Percentiles rank a stretch among this genome's conserved stretches.
Conservation (phyloP, 2,329 filamentous ascomycete species). For the Talaromyces funiculosus region DNA sequence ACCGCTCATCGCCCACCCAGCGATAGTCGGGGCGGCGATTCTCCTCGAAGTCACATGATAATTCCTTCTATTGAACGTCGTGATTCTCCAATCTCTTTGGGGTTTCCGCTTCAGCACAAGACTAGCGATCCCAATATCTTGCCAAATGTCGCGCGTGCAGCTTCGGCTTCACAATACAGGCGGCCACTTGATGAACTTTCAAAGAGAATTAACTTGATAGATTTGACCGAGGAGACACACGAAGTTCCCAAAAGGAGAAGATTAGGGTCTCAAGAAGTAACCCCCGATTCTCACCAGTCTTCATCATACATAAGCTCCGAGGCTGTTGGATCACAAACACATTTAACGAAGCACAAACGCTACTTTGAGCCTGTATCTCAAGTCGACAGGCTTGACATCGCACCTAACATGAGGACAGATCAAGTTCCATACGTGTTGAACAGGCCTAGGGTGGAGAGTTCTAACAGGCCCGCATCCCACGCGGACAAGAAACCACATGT, state of each 20-base stretch:
- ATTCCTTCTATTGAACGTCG: constrained; percentile 34
- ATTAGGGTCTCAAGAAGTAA: constrained; percentile 22
- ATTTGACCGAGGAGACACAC: constrained; percentile 22
- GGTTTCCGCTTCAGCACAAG: background rate
- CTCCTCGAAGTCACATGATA: constrained; percentile 24
- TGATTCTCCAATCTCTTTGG: constrained; percentile 15
- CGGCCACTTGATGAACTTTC: constrained; percentile 21
- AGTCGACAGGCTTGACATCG: background rate
- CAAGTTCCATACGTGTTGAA: background rate
- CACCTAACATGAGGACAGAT: constrained; percentile 1
- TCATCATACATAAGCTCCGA: constrained; percentile 10
- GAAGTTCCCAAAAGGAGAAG: constrained; percentile 31
- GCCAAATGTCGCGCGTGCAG: constrained; percentile 22
- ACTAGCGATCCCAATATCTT: constrained; percentile 10
- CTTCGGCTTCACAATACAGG: constrained; percentile 27
- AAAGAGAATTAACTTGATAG: constrained; percentile 18
- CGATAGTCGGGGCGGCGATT: constrained; percentile 17
- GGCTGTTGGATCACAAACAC: background rate
- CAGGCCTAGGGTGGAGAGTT: constrained; percentile 13
- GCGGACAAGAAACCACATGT: background rate
- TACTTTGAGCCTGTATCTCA: background rate
- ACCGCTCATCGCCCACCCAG: constrained; percentile 16
- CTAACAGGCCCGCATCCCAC: constrained; percentile 2
- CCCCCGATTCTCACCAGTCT: constrained; percentile 2
- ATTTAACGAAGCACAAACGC: background rate